Evolutionary conservation across 768 basidiomycete genomes (phyloP), one percentile per base, ranked within the genome.

Genomic region (Sutorius australiensis): DNA sequence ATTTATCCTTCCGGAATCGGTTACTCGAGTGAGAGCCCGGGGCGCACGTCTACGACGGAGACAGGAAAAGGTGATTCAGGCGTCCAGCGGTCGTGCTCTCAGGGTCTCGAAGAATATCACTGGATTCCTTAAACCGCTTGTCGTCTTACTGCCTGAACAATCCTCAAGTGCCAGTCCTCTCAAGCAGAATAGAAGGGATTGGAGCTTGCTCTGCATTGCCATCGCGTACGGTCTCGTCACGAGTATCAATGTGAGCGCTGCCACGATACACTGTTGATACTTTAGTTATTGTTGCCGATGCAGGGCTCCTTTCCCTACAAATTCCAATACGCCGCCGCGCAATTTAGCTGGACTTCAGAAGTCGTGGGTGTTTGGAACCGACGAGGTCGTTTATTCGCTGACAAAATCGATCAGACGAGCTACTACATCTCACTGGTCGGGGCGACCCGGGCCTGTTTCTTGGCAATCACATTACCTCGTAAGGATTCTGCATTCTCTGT

Each of bases 1-100:
- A 67, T 69, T 85, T 52, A 27, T 90, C 55, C 62, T 95, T 44
- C 93, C 93, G 0, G 92, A 97, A 68, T 90, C 91, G 0, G 75
- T 93, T 1, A 80, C 85, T 10, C 62, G 67, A 33, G 71, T 66
- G 0, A 72, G 80, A 47, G 82, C 78, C 50, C 56, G 59, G 51
- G 50, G 60, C 38, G 61, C 65, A 54, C 37, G 56, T 49, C 36
- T 56, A 47, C 62, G 62, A 5, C 17, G 39, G 27, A 49, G 31
- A 48, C 45, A 51, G 38, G 52, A 59, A 55, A n/a, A 62, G 60
- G 27, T 45, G 27, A 51, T 32, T 9, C 33, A 42, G 6, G 36
- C 42, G 5, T 33, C 56, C 6, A 32, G 39, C 12, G 21, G 45
- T 30, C 44, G 19, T 34, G 27, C 27, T 46, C 17, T 46, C 13